Conservation (phyloP, 2,329 filamentous ascomycete species). For the Fusarium newnesense region DNA sequence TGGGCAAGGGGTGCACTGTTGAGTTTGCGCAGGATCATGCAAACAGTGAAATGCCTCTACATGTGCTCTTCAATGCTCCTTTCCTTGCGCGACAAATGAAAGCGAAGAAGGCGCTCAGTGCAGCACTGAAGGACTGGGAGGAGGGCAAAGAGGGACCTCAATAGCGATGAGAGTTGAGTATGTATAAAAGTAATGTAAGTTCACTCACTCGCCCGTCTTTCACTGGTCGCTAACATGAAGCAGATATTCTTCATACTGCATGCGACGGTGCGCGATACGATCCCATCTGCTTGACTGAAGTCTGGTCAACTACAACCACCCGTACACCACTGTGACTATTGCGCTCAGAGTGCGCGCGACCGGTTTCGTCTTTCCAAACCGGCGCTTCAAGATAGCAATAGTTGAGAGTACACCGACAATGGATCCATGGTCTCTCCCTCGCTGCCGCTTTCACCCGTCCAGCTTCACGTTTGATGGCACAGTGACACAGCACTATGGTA, state of each 20-base stretch:
- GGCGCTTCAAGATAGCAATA: fast-evolving
- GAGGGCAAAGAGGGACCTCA: conserved; percentile 6
- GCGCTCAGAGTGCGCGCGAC: not conserved
- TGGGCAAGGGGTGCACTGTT: conserved; percentile 69
- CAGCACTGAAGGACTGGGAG: conserved; percentile 39
- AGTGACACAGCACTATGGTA: not conserved
- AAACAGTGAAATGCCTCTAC: conserved; percentile 71
- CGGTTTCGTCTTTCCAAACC: fast-evolving
- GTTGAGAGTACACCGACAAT: no score
- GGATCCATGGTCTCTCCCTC: no score
- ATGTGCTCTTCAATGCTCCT: conserved; percentile 66
- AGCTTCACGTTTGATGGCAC: not conserved
- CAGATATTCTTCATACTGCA: not conserved
- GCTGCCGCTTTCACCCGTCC: not conserved
- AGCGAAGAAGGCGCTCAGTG: conserved; percentile 59
- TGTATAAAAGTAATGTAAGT: not conserved
- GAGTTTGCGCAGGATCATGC: conserved; percentile 82
- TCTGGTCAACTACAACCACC: not conserved
- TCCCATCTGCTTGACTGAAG: not conserved
- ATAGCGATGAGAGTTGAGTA: not conserved
- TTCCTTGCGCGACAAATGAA: conserved; percentile 66
- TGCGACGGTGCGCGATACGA: not conserved
- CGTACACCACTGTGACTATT: not conserved
- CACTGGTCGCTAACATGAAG: not conserved
- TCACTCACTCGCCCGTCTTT: not conserved